Base-by-base conservation (phyloP, 768 basidiomycete genomes). In the Rubroboletus pulcherrimus region DNA sequence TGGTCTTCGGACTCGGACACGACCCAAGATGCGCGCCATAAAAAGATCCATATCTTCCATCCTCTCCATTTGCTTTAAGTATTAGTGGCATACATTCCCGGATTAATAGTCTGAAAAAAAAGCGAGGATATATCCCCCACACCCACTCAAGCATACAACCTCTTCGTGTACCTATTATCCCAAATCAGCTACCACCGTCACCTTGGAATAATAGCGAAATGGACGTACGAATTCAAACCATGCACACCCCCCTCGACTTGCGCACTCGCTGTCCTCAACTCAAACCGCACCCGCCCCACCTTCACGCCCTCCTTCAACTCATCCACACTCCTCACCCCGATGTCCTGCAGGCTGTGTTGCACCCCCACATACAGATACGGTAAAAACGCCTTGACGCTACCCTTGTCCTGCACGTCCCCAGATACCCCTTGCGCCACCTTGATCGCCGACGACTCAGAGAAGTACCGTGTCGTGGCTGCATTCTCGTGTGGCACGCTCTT, bases 401-500 rank as follows among this genome's bases (percentile, higher is more conserved):
- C 97, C 78, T 97, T 98, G 74, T 99, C 96, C 73, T 92, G 90
- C 11, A 98, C 96, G 64, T 98, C 93, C 12, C 96, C 96, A 12
- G 91, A 90, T 9, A 99, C 96, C 57, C 93, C 93, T 71, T 95
- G 92, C 1, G 95, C 96, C 38, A 99, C 97, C 77, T 98, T 97
- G 71, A 99, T 87, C 5, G 87, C 80, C 47, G 92, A 93, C 54
- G 60, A 63, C 78, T 50, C 71, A 73, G 60, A 75, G 63, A 64
- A 74, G 66, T 68, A 99, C 26, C 96, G 82, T 33, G 92, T 86
- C 3, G 95, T 98, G 1, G 97, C 97, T 12, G 96, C 97, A 66
- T 98, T 98, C 74, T 95, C 93, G 34, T 85, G 73, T 1, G 77
- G 76, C 15, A 65, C 74, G 19, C 72, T 69, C 66, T 77, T 79